Evolutionary conservation across 169 alveolate species (phyloP).

Genomic region (Plasmodium coatneyi): DNA sequence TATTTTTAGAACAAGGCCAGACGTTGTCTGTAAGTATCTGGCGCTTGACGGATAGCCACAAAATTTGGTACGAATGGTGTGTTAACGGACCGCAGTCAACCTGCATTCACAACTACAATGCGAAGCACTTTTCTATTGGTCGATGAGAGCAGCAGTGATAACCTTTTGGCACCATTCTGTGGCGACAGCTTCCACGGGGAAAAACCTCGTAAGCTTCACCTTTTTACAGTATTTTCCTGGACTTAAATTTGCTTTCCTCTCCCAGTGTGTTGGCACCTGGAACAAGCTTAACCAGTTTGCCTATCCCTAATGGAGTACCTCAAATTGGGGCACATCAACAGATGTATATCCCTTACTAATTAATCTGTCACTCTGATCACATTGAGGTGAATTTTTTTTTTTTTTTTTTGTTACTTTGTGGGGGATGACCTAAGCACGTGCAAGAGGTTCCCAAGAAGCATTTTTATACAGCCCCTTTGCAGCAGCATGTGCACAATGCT

Average conservation of each 20-base stretch:
- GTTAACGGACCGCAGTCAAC: conserved; percentile 60
- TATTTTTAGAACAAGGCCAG: conserved; percentile 76
- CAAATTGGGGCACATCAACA: not conserved
- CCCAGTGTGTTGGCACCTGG: not conserved
- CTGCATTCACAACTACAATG: conserved; percentile 56
- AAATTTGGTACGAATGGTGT: conserved; percentile 87
- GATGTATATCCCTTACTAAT: not conserved
- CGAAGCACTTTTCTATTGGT: conserved; percentile 59
- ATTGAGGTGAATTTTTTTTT: not conserved
- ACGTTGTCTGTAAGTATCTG: conserved; percentile 80
- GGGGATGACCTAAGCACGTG: not conserved
- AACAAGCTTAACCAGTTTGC: not conserved
- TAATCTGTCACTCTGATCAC: not conserved
- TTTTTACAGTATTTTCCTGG: not conserved
- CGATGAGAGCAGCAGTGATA: conserved; percentile 11
- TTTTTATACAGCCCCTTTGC: not conserved
- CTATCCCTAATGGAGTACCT: not conserved
- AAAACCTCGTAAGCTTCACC: not conserved
- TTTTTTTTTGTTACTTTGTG: not conserved
- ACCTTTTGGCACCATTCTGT: not conserved
- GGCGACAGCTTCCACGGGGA: not conserved
- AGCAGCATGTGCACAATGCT: not conserved
- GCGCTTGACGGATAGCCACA: conserved; percentile 79
- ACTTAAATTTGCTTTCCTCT: not conserved
- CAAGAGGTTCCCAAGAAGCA: not conserved